Base-by-base conservation (phyloP, 225 moss, liverwort and hornwort genomes). In the Polytrichum formosum region DNA sequence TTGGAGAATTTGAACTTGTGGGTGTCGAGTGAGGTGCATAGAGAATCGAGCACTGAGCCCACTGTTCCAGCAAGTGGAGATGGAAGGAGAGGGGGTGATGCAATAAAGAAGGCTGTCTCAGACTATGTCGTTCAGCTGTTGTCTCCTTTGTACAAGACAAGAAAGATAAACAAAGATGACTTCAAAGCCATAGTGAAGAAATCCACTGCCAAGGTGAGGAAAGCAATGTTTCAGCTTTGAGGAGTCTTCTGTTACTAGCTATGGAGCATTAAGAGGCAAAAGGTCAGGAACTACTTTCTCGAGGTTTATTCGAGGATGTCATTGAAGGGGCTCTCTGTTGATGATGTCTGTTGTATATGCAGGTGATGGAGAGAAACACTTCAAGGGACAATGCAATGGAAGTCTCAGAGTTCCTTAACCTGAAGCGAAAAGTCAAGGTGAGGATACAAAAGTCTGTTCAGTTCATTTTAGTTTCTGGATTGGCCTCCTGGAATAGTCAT, bases 141-240 rank as follows among this genome's bases (percentile, higher is more conserved):
- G 28, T 83, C 85, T 68, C 89, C 89, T 16, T 69, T 89, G 74
- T 89, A 89, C 59, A 89, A 89, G 77, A 86, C 86, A 13, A 86
- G 66, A 71, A 89, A 78, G 69, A 71, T 89, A 5, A 81, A 79
- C 68, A 89, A 89, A 56, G 86, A 89, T 60, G 83, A 86, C 54
- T 89, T 83, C 61, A 89, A 89, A 86, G 79, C 89, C 37, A 89
- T 89, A 60, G 83, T 89, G 71, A 89, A 86, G 79, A 86, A 86
- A 77, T 81, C 89, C 16, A 89, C 89, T 63, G 86, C 89, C 0
- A 89, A 89, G 86, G 89, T 81, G 64, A 74, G 7, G 5, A 23
- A 58, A n/a, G 20, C 23, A 16, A 46, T 13, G 13, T 13, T 8
- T 3, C 46, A 16, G 46, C 16, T 46, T 46, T 46, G 13, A 2